Base-by-base conservation (phyloP, 192 early-diverging fungal genomes). In the Thoreauomyces humboldtii region DNA sequence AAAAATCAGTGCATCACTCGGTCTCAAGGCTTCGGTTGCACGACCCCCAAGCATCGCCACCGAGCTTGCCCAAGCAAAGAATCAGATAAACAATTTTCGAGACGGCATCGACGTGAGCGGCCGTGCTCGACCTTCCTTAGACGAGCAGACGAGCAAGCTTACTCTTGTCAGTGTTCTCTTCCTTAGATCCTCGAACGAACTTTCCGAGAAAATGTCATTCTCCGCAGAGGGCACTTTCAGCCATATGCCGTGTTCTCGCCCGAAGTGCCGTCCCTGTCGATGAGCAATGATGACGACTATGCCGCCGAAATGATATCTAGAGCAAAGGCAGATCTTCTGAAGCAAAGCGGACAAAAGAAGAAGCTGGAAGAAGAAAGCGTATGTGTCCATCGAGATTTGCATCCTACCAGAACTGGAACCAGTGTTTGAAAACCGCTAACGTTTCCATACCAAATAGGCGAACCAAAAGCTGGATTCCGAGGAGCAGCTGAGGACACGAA, bases 361-460 rank as follows among this genome's bases (percentile, higher is more conserved):
- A 65, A 66, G 51, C n/a, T 32, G 45, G 62, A 58, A 35, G 70
- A 72, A 50, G 22, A 53, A 58, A 27, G 67, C 7, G 70, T 72
- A 53, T 19, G 57, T 0, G 29, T 15, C 15, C n/a, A n/a, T n/a
- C n/a, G n/a, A n/a, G n/a, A n/a, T n/a, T n/a, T n/a, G n/a, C n/a
- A n/a, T n/a, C n/a, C n/a, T n/a, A n/a, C n/a, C n/a, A n/a, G n/a
- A n/a, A n/a, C n/a, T n/a, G n/a, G n/a, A n/a, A n/a, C n/a, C n/a
- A n/a, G n/a, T n/a, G n/a, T n/a, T n/a, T n/a, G n/a, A n/a, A n/a
- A n/a, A n/a, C n/a, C n/a, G n/a, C n/a, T n/a, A n/a, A n/a, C n/a
- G n/a, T n/a, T n/a, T n/a, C n/a, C n/a, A n/a, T n/a, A n/a, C 0
- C 9, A 53, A 21, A 17, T 62, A 69, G 67, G 67, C 58, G 6